Evolutionary conservation across 257 asterid genomes (phyloP).

Genomic region (Voacanga thouarsii): DNA sequence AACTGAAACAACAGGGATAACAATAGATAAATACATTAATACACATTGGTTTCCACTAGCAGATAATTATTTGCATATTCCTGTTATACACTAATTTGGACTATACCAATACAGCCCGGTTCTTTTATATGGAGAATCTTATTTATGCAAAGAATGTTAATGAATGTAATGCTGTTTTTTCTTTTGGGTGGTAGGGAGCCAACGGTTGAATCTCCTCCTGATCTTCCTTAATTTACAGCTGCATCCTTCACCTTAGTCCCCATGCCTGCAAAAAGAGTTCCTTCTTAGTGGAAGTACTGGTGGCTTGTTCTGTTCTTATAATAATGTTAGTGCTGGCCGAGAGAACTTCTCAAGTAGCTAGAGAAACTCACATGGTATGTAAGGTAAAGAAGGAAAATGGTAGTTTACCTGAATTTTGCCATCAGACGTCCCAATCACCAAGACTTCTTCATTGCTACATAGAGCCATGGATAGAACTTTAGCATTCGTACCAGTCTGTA

Average conservation of each 20-base stretch:
- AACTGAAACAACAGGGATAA: neutral
- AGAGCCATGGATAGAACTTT: slow-evolving; percentile 64
- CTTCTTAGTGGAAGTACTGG: neutral
- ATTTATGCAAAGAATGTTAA: slow-evolving; percentile 3
- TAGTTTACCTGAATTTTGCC: slow-evolving; percentile 71
- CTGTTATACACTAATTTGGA: neutral
- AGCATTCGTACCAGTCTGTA: slow-evolving; percentile 44
- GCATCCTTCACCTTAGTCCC: slow-evolving; percentile 50
- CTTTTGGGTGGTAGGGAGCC: neutral
- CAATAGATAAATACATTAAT: neutral
- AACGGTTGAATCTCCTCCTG: neutral
- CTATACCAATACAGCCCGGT: neutral
- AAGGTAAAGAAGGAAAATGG: neutral
- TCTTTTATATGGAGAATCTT: neutral
- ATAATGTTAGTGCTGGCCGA: neutral
- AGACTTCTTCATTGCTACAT: slow-evolving; percentile 50
- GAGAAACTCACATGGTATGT: neutral
- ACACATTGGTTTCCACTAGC: neutral
- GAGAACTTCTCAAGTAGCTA: neutral
- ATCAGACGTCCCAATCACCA: slow-evolving; percentile 72
- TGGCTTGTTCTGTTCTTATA: neutral
- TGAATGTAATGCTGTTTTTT: slow-evolving; percentile 4
- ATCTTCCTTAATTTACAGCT: slow-evolving; percentile 2
- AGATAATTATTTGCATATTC: neutral
- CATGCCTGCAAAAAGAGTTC: slow-evolving; percentile 47